phyloP scores from a whole-genome alignment of 2,329 filamentous ascomycete species.

The Aspergillus brunneoviolaceus region DNA sequence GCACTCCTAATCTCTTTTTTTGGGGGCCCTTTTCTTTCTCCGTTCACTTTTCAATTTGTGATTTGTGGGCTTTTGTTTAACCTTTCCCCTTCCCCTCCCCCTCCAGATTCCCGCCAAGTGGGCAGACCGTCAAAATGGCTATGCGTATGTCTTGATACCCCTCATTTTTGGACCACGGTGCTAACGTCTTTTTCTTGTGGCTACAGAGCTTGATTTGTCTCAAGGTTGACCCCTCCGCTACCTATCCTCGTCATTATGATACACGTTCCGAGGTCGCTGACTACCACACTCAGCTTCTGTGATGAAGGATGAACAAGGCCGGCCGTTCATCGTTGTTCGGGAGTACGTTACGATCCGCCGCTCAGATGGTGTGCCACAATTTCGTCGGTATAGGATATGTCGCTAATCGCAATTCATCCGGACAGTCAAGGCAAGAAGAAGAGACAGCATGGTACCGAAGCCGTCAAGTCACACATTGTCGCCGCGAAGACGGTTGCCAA shows the following conservation, averaged over 20 bases:
- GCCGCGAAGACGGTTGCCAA: conserved; percentile 93
- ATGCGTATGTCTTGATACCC: conserved; percentile 47
- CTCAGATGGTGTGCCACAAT: not conserved
- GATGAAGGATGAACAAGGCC: conserved; percentile 95
- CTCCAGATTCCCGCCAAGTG: conserved; percentile 28
- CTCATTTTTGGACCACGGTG: conserved; percentile 29
- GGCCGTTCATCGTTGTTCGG: conserved; percentile 96
- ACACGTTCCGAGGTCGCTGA: conserved; percentile 21
- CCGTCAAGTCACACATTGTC: conserved; percentile 97
- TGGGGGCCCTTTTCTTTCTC: conserved; percentile 8
- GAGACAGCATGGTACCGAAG: conserved; percentile 92
- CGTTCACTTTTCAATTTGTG: conserved; percentile 10
- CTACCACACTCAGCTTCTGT: conserved; percentile 57
- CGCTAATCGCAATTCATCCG: conserved; percentile 10
- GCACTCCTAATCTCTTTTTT: conserved; percentile 16
- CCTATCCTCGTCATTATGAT: not conserved
- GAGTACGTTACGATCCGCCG: conserved; percentile 64
- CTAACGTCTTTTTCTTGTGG: conserved; percentile 25
- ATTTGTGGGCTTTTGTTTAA: conserved; percentile 5
- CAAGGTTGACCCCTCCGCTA: conserved; percentile 35
- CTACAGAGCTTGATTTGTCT: conserved; percentile 49
- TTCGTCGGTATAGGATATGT: not conserved
- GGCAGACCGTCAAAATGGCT: conserved; percentile 45
- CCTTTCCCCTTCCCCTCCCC: conserved; percentile 15
- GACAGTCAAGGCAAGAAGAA: conserved; percentile 92